Evolutionary conservation across 495 filamentous ascomycete genomes (phyloP).

Genomic region (Daldinia childiae): DNA sequence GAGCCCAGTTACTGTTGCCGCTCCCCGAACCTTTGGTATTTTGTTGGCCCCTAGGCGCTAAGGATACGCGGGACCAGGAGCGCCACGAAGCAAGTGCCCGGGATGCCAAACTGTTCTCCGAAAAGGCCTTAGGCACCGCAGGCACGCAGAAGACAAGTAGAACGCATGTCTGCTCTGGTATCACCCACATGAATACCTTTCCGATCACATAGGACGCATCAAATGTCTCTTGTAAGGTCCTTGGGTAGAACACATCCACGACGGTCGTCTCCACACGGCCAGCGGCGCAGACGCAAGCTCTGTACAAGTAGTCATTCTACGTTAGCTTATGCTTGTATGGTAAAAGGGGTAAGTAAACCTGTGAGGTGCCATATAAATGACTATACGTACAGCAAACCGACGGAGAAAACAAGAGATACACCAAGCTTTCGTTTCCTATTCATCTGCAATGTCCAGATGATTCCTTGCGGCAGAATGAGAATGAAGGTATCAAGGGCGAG

Average conservation of each 20-base stretch:
- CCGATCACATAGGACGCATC: not conserved
- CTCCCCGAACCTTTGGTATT: not conserved
- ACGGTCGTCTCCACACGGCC: not conserved
- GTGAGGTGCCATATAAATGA: not conserved
- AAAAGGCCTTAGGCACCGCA: not conserved
- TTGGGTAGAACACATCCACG: not conserved
- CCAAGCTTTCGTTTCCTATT: not conserved
- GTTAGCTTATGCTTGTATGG: not conserved
- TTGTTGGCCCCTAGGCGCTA: not conserved
- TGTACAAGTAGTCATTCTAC: not conserved
- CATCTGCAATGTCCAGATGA: conserved; percentile 1
- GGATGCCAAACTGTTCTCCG: not conserved
- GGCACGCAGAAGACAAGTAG: conserved; percentile 3
- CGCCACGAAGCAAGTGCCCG: not conserved
- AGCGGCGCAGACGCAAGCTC: not conserved
- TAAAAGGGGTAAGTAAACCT: not conserved
- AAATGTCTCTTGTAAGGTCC: not conserved
- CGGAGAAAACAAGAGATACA: conserved; percentile 1
- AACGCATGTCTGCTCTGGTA: not conserved
- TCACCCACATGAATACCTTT: not conserved
- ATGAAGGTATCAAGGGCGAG: not conserved
- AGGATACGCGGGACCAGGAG: not conserved
- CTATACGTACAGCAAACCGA: not conserved
- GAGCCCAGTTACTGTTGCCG: not conserved
- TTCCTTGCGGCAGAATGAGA: not conserved